Evolutionary conservation across 257 asterid species (phyloP).

Genomic region (Petunia secreta): DNA sequence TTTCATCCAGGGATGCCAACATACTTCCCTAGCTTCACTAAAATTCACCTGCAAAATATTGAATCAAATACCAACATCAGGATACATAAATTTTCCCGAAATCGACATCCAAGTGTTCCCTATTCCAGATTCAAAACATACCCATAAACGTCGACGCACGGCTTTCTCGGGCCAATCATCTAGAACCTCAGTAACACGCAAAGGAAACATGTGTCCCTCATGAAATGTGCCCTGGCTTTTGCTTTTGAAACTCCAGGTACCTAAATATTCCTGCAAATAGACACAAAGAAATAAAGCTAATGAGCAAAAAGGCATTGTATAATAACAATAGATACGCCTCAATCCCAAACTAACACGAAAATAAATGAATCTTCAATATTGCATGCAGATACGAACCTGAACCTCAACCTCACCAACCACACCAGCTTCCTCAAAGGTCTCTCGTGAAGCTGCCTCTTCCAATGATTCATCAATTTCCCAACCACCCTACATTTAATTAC

Average conservation of each 20-base stretch:
- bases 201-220: conserved; percentile 85
- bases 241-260: conserved; percentile 90
- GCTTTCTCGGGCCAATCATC: conserved; percentile 93
- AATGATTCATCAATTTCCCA: conserved; percentile 93
- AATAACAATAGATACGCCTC: not conserved
- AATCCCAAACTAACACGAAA: not conserved
- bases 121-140: conserved; percentile 36
- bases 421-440: conserved; percentile 93
- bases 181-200: conserved; percentile 72
- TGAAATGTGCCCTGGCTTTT: conserved; percentile 81
- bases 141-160: conserved; percentile 86
- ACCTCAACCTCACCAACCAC: conserved; percentile 76
- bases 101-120: too few relatives aligned
- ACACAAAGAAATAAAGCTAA: not conserved
- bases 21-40: conserved; percentile 69
- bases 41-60: conserved; percentile 56
- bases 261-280: conserved; percentile 63
- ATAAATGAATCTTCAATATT: not conserved
- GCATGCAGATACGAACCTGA: conserved; percentile 1
- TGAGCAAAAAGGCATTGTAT: not conserved
- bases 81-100: too few relatives aligned
- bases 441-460: conserved; percentile 81
- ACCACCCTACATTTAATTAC: conserved; percentile 62
- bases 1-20: conserved; percentile 83
- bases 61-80: not conserved